Base-by-base conservation (phyloP, 805 yeast species). In the Wickerhamomyces bisporus region DNA sequence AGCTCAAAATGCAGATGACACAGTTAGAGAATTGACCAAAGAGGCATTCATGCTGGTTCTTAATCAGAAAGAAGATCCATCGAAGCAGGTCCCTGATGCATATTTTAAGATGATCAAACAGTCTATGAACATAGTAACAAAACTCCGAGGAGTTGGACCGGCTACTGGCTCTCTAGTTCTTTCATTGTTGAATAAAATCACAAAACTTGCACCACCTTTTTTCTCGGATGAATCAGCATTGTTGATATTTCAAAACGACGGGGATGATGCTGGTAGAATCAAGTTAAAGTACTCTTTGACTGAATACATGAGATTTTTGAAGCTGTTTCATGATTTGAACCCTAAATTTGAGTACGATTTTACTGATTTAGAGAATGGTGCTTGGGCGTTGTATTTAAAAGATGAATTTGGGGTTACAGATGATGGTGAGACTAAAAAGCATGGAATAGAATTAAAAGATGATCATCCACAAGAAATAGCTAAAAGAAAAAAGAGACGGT, bases 71-170 rank as follows among this genome's bases (percentile, higher is more conserved):
- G 18, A 24, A 0, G 18, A n/a, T 2, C 25, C 18, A 6, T 8
- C 26, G 5, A 36, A 41, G 9, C 40, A n/a, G n/a, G n/a, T 39
- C 8, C 38, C 35, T 8, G 32, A 34, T 5, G 27, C n/a, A 9
- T 52, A 54, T 26, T 14, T 34, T 3, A 35, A 30, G 11, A 9
- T 41, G 3, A 36, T 52, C 6, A 47, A 41, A 15, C 10, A 24
- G 6, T 32, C 53, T 0, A 2, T 49, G 33, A 34, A 31, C 9
- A 24, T 26, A 0, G 19, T 53, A 5, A 36, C 38, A 7, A 35
- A 35, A 3, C 32, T 55, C 10, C 14, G 55, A 31, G 58, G 59
- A 3, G 55, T 55, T 5, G 58, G 59, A 0, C 59, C 59, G 2
- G 59, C 59, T 1, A 55, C 58, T 3, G 55, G 49, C 1, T 55